Evolutionary conservation across 2,329 filamentous ascomycete species (phyloP).

Genomic region (Clonostachys sp.): DNA sequence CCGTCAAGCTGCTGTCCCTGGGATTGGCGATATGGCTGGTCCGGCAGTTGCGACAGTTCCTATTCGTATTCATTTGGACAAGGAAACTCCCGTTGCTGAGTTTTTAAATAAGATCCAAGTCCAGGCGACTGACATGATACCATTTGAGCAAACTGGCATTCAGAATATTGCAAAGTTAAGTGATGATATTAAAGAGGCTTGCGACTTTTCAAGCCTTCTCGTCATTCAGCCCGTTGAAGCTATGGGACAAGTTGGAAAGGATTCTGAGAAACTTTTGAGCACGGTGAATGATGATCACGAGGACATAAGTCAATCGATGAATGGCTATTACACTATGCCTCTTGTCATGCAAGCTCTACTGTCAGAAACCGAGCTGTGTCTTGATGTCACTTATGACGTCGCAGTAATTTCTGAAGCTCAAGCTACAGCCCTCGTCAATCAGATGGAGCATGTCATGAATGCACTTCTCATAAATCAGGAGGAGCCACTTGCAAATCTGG

Average conservation of each 20-base stretch:
- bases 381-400: constrained; percentile 2
- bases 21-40: constrained; percentile 9
- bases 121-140: constrained; percentile 6
- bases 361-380: not conserved
- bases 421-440: constrained; percentile 5
- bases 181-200: constrained; percentile 3
- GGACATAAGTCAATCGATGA: constrained; percentile 16
- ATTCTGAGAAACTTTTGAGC: not conserved
- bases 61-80: constrained; percentile 3
- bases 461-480: constrained; percentile 3
- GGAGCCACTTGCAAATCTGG: not conserved
- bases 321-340: constrained; percentile 4
- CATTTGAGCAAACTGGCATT: constrained; percentile 10
- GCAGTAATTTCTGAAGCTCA: constrained; percentile 4
- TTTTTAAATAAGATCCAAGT: constrained; percentile 4
- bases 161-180: constrained; percentile 9
- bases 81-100: not conserved
- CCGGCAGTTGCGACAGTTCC: constrained; percentile 11
- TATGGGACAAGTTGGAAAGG: not conserved
- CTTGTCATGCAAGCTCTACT: constrained; percentile 3
- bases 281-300: not conserved
- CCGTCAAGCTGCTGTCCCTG: constrained; percentile 10
- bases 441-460: constrained; percentile 6
- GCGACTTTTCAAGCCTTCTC: constrained; percentile 9
- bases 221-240: constrained; percentile 5